These are phyloP conservation scores for Colletotrichum melonis DNA, from an alignment of 2,329 filamentous ascomycete genomes.

Conservation along the genomic window DNA sequence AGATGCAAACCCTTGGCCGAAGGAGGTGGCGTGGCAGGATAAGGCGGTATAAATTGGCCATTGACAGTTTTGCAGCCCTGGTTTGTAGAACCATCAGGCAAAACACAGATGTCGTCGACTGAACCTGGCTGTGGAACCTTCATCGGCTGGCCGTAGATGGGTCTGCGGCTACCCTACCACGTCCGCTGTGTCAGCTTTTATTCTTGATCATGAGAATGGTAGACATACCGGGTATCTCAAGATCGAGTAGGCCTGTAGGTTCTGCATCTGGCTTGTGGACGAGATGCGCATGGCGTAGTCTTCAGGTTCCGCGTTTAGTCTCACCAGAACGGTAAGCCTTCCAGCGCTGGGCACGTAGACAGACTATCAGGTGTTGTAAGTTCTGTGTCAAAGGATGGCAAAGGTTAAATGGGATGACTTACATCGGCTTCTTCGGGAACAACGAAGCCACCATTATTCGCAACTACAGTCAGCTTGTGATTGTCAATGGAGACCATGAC, in stretches of 20 bases:
- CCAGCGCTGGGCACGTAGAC: slow-evolving; percentile 38
- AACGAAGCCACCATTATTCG: slow-evolving; percentile 41
- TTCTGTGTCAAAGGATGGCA: neutral
- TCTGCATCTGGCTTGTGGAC: slow-evolving; percentile 40
- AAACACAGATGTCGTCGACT: slow-evolving; percentile 29
- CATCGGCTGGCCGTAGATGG: slow-evolving; percentile 37
- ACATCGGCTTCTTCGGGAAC: slow-evolving; percentile 30
- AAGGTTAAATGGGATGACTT: neutral
- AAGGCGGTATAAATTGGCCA: slow-evolving; percentile 23
- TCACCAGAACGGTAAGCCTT: slow-evolving; percentile 38
- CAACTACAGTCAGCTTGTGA: slow-evolving; percentile 40
- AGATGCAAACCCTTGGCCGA: slow-evolving; percentile 31
- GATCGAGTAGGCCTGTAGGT: slow-evolving; percentile 39
- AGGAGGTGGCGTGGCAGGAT: slow-evolving; percentile 25
- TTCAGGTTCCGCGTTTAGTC: slow-evolving; percentile 33
- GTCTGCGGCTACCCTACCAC: slow-evolving; percentile 17
- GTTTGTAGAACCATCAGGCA: slow-evolving; percentile 31
- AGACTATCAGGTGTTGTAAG: neutral
- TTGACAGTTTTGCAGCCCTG: slow-evolving; percentile 31
- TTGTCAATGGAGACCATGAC: slow-evolving; percentile 37
- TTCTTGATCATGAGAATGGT: too few species aligned
- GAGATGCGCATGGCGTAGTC: slow-evolving; percentile 40
- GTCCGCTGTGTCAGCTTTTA: neutral
- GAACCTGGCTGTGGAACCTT: slow-evolving; percentile 25
- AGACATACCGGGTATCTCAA: slow-evolving; percentile 29